phyloP scores from a whole-genome alignment of 192 early-diverging fungal species.

The Spizellomyces sp. region DNA sequence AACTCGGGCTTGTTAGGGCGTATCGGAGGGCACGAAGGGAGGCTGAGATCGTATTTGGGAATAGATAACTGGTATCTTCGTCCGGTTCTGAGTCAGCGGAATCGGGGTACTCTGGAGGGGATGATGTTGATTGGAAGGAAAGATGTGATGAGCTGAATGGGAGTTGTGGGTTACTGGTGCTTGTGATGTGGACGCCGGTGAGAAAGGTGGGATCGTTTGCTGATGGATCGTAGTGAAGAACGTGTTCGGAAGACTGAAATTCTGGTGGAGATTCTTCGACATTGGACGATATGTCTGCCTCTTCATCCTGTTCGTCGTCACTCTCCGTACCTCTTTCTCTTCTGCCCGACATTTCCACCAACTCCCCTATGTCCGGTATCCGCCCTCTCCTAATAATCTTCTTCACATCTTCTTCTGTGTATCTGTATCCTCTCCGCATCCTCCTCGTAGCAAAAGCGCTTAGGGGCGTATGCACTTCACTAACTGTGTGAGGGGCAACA shows the following conservation, averaged over 20 bases:
- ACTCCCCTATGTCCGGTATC: slow-evolving; percentile 44
- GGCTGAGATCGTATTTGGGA: slow-evolving; percentile 43
- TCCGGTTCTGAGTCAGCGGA: slow-evolving; percentile 3
- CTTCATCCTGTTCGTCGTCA: not conserved
- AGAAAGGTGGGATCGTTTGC: slow-evolving; percentile 52
- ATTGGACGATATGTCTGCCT: not conserved
- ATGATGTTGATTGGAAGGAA: not conserved
- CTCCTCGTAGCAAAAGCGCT: not conserved
- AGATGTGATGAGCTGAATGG: not conserved
- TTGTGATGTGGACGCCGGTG: slow-evolving; percentile 60
- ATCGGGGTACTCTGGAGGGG: not conserved
- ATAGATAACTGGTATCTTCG: slow-evolving; percentile 10
- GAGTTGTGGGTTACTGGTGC: not conserved
- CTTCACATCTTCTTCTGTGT: slow-evolving; percentile 53
- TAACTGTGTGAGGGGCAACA: slow-evolving; percentile 24
- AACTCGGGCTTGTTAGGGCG: slow-evolving; percentile 47
- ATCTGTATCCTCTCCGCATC: slow-evolving; percentile 42
- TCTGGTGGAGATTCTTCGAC: not conserved
- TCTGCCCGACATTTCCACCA: slow-evolving; percentile 35
- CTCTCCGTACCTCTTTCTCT: not conserved
- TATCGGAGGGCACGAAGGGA: slow-evolving; percentile 49
- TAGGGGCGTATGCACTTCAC: not conserved
- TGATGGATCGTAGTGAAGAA: slow-evolving; percentile 42
- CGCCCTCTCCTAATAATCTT: slow-evolving; percentile 47
- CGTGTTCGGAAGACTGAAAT: not conserved